These are phyloP conservation scores for Candida taoyuanica DNA, from an alignment of 805 yeast genomes.

Conservation along the genomic window DNA sequence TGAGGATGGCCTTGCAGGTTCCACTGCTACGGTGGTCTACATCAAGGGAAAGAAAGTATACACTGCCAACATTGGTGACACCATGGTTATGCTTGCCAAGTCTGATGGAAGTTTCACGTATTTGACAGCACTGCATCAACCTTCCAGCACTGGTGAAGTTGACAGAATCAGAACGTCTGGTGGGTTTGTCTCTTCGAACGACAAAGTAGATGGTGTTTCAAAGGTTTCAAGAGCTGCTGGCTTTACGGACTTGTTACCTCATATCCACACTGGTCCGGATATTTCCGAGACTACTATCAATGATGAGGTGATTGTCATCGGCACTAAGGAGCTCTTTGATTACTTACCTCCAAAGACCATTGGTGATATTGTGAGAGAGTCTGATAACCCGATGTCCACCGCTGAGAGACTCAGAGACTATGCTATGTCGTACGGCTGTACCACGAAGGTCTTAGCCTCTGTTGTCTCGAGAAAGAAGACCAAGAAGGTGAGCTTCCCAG, in stretches of 20 bases:
- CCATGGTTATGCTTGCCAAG: constrained; percentile 73
- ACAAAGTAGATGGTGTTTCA: constrained; percentile 76
- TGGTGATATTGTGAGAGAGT: constrained; percentile 82
- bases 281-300: constrained; percentile 56
- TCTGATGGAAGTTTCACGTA: constrained; percentile 76
- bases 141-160: constrained; percentile 70
- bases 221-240: constrained; percentile 92
- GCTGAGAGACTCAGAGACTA: constrained; percentile 92
- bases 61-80: constrained; percentile 89
- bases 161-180: constrained; percentile 89
- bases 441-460: constrained; percentile 72
- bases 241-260: constrained; percentile 78
- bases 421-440: constrained; percentile 88
- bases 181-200: constrained; percentile 82
- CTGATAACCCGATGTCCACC: constrained; percentile 80
- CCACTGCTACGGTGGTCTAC: constrained; percentile 79
- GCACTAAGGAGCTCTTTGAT: constrained; percentile 84
- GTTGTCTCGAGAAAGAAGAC: constrained; percentile 65
- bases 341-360: constrained; percentile 77
- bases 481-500: constrained; percentile 29
- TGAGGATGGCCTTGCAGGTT: constrained; percentile 74
- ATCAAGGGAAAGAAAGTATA: constrained; percentile 65
- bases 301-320: constrained; percentile 84
- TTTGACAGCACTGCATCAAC: constrained; percentile 77
- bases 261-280: constrained; percentile 84